Conservation (phyloP, 2,329 filamentous ascomycete species). For the Sclerotinia spermophila region DNA sequence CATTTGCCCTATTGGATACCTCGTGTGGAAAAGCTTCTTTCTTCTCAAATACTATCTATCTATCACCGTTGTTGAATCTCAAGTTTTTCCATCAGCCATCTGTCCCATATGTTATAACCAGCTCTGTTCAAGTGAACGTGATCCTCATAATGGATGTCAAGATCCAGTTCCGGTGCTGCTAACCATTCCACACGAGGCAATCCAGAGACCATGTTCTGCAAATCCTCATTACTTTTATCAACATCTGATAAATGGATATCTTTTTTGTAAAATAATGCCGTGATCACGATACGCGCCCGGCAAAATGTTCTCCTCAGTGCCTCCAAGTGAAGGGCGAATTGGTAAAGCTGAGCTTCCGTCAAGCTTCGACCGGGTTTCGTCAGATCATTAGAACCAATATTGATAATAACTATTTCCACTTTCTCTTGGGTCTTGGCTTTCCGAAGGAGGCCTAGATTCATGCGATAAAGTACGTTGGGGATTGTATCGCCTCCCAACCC, state of each 20-base stretch:
- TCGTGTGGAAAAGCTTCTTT: background rate
- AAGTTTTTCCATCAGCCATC: constrained; percentile 16
- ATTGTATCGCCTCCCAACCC: constrained; percentile 23
- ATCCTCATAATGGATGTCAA: constrained; percentile 17
- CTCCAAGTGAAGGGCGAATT: constrained; percentile 15
- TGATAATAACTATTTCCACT: constrained; percentile 19
- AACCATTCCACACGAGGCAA: constrained; percentile 17
- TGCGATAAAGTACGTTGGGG: constrained; percentile 19
- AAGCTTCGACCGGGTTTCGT: constrained; percentile 16
- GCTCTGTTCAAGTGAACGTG: constrained; percentile 24
- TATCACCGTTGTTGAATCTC: background rate
- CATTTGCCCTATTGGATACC: background rate
- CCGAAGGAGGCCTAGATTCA: constrained; percentile 13
- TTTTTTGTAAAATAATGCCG: constrained; percentile 20
- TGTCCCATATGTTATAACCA: constrained; percentile 24
- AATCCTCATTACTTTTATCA: constrained; percentile 15
- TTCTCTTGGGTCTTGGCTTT: background rate
- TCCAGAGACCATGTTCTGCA: constrained; percentile 1
- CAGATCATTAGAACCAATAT: constrained; percentile 21
- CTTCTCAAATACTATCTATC: background rate
- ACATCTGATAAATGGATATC: constrained; percentile 16
- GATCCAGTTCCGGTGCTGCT: constrained; percentile 14
- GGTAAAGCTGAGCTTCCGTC: background rate
- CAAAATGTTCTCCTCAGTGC: constrained; percentile 11
- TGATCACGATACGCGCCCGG: constrained; percentile 14